Evolutionary conservation across 139 green algal species (phyloP).

Genomic region (Chlorella sorokiniana): DNA sequence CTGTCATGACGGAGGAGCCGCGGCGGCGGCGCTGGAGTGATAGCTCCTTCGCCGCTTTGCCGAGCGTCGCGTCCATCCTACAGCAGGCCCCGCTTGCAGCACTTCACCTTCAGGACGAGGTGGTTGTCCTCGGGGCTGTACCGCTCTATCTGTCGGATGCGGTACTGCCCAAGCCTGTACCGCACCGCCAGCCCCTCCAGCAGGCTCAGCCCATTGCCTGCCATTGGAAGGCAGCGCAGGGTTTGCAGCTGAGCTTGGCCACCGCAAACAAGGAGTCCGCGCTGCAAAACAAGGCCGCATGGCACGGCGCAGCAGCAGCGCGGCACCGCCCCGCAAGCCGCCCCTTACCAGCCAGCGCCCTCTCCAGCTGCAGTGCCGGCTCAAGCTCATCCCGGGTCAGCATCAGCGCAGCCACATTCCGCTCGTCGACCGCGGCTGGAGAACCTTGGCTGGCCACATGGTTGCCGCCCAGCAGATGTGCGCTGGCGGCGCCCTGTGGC

Average conservation of each 20-base stretch:
- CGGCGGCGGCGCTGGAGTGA: too few relatives aligned
- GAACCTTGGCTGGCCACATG: too few relatives aligned
- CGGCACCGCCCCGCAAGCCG: too few relatives aligned
- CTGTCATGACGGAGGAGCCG: too few relatives aligned
- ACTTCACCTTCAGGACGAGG: background rate
- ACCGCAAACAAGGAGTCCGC: background rate
- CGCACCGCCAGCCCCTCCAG: slow-evolving; percentile 1
- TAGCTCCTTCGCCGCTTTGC: too few relatives aligned
- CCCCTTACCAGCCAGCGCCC: background rate
- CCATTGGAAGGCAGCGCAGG: background rate
- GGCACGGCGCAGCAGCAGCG: too few relatives aligned
- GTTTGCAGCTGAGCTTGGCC: background rate
- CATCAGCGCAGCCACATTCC: slow-evolving; percentile 1
- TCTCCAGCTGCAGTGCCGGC: slow-evolving; percentile 2
- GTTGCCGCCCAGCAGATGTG: too few relatives aligned
- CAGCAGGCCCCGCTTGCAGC: too few relatives aligned
- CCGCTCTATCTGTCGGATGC: background rate
- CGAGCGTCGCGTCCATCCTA: too few relatives aligned
- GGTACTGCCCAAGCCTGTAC: background rate
- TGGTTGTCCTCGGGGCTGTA: background rate
- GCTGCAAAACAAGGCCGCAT: background rate
- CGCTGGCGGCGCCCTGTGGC: too few relatives aligned
- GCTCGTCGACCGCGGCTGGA: background rate
- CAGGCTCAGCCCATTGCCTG: background rate
- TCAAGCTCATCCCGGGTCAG: background rate